Percentiles rank a stretch among this genome's conserved stretches.
Evolutionary conservation across 2,329 filamentous ascomycete genomes (phyloP).

Genomic region (Phialocephala subalpina): DNA sequence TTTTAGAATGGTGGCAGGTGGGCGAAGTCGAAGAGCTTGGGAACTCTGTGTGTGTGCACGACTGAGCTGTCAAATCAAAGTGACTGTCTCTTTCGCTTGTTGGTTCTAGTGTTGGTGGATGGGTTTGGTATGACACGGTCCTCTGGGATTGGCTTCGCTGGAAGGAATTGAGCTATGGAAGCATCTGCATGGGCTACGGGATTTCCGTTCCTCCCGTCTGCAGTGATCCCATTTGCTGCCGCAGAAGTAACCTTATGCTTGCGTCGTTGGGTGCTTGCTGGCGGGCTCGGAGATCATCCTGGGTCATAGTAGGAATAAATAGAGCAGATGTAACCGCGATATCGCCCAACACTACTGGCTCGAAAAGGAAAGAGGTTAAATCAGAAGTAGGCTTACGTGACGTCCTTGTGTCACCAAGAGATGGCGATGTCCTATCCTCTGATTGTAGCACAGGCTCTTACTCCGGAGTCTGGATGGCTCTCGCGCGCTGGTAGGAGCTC

Average conservation of each 20-base stretch:
- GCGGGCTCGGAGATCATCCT: constrained; percentile 9
- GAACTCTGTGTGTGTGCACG: background rate
- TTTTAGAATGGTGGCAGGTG: background rate
- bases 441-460: background rate
- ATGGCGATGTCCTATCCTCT: background rate
- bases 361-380: background rate
- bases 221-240: constrained; percentile 23
- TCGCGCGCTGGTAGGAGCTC: too few relatives aligned
- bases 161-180: constrained; percentile 6
- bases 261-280: constrained; percentile 11
- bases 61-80: constrained; percentile 8
- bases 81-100: background rate
- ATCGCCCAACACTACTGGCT: background rate
- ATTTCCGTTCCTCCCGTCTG: constrained; percentile 34
- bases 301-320: background rate
- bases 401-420: background rate
- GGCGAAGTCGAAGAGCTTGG: background rate
- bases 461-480: background rate
- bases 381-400: background rate
- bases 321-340: background rate
- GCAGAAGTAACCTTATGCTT: constrained; percentile 18
- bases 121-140: constrained; percentile 27
- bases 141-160: constrained; percentile 18
- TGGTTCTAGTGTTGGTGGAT: constrained; percentile 10
- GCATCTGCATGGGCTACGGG: constrained; percentile 30